A percentile compares a stretch with the other conserved stretches of the same genome.
phyloP scores from a whole-genome alignment of 164 flowering plant species.

The Taxillus chinensis region DNA sequence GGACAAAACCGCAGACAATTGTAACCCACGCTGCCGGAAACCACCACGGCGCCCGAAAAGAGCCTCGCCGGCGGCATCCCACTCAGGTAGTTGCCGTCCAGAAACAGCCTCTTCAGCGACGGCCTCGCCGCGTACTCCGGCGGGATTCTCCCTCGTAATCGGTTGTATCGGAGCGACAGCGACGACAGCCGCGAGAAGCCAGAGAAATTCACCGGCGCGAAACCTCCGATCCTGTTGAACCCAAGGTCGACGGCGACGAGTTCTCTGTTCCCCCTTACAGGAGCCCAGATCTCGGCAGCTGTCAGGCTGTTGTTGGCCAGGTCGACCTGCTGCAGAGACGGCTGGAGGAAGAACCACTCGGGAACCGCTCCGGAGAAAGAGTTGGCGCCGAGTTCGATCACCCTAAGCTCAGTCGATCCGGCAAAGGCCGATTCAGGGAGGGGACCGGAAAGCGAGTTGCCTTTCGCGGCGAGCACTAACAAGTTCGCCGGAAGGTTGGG shows the following conservation, averaged over 20 bases:
- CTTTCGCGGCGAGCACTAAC: neutral
- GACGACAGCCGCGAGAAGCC: constrained; percentile 44
- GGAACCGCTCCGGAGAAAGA: constrained; percentile 25
- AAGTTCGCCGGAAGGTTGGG: constrained; percentile 45
- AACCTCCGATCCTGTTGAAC: constrained; percentile 52
- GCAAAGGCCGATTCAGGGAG: neutral
- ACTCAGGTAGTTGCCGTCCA: constrained; percentile 72
- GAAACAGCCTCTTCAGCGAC: constrained; percentile 43
- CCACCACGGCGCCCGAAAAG: constrained; percentile 23
- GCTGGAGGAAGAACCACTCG: constrained; percentile 57
- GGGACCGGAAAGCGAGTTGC: neutral
- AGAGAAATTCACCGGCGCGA: constrained; percentile 37
- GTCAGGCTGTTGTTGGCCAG: constrained; percentile 65
- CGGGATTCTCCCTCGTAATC: constrained; percentile 62
- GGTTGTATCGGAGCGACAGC: constrained; percentile 55
- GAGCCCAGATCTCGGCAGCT: constrained; percentile 36
- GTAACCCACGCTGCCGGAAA: constrained; percentile 68
- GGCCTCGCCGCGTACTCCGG: constrained; percentile 38
- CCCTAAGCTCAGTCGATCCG: neutral
- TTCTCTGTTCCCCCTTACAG: constrained; percentile 18
- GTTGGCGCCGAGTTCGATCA: neutral
- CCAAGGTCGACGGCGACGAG: constrained; percentile 80
- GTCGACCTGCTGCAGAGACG: constrained; percentile 59
- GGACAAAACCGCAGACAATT: constrained; percentile 73
- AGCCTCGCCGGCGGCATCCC: constrained; percentile 65